Percentiles rank a stretch among this genome's conserved stretches.
Evolutionary conservation across 2,329 filamentous ascomycete species (phyloP).

Genomic region (Seiridium cupressi): DNA sequence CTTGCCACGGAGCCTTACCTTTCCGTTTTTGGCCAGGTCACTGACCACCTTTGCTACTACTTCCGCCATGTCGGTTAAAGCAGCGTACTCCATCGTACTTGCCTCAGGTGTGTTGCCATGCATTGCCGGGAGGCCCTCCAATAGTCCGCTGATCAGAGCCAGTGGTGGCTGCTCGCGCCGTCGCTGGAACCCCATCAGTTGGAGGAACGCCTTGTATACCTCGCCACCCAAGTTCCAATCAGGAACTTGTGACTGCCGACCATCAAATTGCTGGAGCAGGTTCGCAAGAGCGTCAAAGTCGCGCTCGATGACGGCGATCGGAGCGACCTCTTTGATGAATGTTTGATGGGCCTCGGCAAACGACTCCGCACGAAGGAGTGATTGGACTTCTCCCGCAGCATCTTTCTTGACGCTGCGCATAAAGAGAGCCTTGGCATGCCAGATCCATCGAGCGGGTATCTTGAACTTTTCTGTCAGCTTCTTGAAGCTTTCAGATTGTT

Average conservation of each 20-base stretch:
- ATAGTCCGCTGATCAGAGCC: conserved; percentile 53
- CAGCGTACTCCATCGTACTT: conserved; percentile 28
- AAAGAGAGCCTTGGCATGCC: conserved; percentile 80
- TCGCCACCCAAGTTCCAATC: conserved; percentile 80
- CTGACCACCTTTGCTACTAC: conserved; percentile 30
- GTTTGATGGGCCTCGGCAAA: conserved; percentile 82
- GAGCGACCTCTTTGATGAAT: conserved; percentile 77
- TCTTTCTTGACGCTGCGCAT: conserved; percentile 73
- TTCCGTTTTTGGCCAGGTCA: conserved; percentile 23
- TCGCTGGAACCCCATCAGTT: conserved; percentile 42
- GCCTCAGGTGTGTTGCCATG: conserved; percentile 37
- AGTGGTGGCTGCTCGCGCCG: conserved; percentile 37
- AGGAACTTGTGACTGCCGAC: conserved; percentile 57
- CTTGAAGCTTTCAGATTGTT: conserved; percentile 54
- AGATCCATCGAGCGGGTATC: conserved; percentile 78
- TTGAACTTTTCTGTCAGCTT: conserved; percentile 63
- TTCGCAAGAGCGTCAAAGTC: conserved; percentile 70
- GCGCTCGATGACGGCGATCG: conserved; percentile 75
- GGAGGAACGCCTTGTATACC: conserved; percentile 68
- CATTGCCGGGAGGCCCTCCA: conserved; percentile 55
- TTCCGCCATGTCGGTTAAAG: conserved; percentile 31
- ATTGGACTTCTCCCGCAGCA: conserved; percentile 70
- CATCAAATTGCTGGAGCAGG: conserved; percentile 71
- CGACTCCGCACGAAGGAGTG: conserved; percentile 74
- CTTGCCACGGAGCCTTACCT: conserved; percentile 19